Evolutionary conservation across 805 yeast species (phyloP).

Genomic region (Brettanomyces sp.): DNA sequence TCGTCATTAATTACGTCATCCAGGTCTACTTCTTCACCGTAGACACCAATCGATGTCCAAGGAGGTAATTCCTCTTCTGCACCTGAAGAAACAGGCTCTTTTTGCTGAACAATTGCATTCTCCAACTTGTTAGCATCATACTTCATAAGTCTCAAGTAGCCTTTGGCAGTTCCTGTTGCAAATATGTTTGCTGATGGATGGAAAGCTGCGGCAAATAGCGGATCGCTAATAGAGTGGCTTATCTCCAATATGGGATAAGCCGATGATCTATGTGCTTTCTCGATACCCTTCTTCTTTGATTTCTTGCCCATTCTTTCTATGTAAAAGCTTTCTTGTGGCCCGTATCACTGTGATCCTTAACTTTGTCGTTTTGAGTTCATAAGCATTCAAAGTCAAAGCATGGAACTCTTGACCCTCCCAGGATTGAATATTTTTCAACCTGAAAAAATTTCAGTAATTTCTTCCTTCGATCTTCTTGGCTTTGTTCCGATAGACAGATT

Average conservation of each 20-base stretch:
- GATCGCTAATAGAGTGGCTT: conserved; percentile 28
- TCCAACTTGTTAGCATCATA: conserved; percentile 46
- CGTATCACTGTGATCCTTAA: too few species aligned
- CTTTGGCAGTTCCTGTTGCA: conserved; percentile 72
- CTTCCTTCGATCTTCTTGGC: too few species aligned
- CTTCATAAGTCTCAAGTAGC: conserved; percentile 53
- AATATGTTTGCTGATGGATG: conserved; percentile 66
- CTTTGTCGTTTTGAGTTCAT: too few species aligned
- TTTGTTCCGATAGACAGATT: too few species aligned
- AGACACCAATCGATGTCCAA: conserved; percentile 1
- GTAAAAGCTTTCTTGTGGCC: too few species aligned
- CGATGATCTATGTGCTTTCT: neutral
- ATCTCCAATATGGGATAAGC: neutral
- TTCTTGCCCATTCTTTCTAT: conserved; percentile 54
- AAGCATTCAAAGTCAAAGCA: too few species aligned
- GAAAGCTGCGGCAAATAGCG: conserved; percentile 66
- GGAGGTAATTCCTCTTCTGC: conserved; percentile 4
- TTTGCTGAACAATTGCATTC: conserved; percentile 20
- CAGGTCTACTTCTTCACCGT: conserved; percentile 12
- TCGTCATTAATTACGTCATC: conserved; percentile 18
- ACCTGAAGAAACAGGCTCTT: conserved; percentile 21
- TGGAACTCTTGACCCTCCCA: too few species aligned
- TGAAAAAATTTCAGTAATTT: too few species aligned
- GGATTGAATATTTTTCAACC: too few species aligned
- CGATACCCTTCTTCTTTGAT: conserved; percentile 42